Evolutionary conservation across 2,329 filamentous ascomycete species (phyloP), one percentile per base, ranked within the genome.

Genomic region (Hypoxylon sp.): DNA sequence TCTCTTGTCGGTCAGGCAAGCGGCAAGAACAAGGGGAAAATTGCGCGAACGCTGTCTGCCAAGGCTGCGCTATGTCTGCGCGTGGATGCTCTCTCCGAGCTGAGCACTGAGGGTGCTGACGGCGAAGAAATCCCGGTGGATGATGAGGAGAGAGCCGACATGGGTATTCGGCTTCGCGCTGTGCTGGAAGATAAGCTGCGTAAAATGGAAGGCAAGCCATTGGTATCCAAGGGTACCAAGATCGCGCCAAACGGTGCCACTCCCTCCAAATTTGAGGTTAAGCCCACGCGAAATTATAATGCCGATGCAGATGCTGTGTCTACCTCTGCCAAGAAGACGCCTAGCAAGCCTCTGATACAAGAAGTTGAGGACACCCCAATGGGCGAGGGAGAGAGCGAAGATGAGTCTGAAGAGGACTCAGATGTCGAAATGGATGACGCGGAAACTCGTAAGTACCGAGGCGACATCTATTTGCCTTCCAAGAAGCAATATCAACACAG

Each of bases 21-120:
- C 20, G 96, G 96, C 77, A 95, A 94, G 86, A 98, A 98, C 87
- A 99, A 99, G 91, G 96, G 96, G 77, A 99, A 99, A 87, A 97
- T 99, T 78, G 96, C 96, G 46, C 93, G 96, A 88, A 94, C 97
- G 86, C 88, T 99, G 69, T 92, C 96, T 54, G 92, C 95, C 74
- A 98, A 98, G 87, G 91, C 95, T 51, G 94, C 96, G 27, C 89
- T 99, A 56, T 95, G 95, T 86, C 86, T 98, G 54, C 94, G 96
- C 83, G 92, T 97, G 55, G 96, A 99, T 81, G 94, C 96, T 30
- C 88, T 97, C 49, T 90, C 91, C 60, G 92, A 95, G 71, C 94
- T 92, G 86, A 88, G 88, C 70, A 87, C 88, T 51, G 89, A 91
- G 64, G 89, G 89, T 67, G 86, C 91, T 17, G 77, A 79, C 59